Percentiles rank a stretch among this genome's conserved stretches.
phyloP scores from a whole-genome alignment of 805 yeast species.

The Yamadazyma ubonensis region DNA sequence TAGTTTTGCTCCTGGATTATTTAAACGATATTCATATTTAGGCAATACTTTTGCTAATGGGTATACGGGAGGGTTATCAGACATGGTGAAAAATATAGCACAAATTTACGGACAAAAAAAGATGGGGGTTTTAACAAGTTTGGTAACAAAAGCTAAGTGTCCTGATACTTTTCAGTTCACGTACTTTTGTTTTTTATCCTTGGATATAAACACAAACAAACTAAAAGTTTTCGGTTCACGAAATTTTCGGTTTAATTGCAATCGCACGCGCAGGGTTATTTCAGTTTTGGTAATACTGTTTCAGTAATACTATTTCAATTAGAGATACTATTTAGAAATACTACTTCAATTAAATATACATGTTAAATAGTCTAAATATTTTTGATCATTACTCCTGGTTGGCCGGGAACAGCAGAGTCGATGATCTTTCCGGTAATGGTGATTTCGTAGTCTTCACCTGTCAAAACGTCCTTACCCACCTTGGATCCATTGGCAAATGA shows the following conservation, averaged over 20 bases:
- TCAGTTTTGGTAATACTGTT: too few species aligned
- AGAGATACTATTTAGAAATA: neutral
- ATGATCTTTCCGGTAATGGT: slow-evolving; percentile 64
- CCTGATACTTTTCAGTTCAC: neutral
- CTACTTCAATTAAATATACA: too few species aligned
- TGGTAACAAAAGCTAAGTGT: neutral
- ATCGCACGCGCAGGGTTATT: slow-evolving; percentile 1
- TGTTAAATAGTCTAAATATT: too few species aligned
- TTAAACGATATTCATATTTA: slow-evolving; percentile 29
- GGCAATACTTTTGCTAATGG: slow-evolving; percentile 33
- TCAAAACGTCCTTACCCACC: slow-evolving; percentile 60
- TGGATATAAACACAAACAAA: neutral
- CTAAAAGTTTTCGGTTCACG: slow-evolving; percentile 2
- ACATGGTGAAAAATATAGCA: too few species aligned
- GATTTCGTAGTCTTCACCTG: slow-evolving; percentile 70
- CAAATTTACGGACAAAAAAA: too few species aligned
- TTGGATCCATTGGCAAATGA: slow-evolving; percentile 62
- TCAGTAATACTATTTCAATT: too few species aligned
- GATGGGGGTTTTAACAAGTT: too few species aligned
- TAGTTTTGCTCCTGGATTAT: slow-evolving; percentile 31
- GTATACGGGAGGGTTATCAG: slow-evolving; percentile 26
- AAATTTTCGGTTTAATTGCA: neutral
- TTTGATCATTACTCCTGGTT: slow-evolving; percentile 79
- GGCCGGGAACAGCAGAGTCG: slow-evolving; percentile 88
- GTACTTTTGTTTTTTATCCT: neutral